Conservation (phyloP, 257 asterid species). For the Echites panduratus region DNA sequence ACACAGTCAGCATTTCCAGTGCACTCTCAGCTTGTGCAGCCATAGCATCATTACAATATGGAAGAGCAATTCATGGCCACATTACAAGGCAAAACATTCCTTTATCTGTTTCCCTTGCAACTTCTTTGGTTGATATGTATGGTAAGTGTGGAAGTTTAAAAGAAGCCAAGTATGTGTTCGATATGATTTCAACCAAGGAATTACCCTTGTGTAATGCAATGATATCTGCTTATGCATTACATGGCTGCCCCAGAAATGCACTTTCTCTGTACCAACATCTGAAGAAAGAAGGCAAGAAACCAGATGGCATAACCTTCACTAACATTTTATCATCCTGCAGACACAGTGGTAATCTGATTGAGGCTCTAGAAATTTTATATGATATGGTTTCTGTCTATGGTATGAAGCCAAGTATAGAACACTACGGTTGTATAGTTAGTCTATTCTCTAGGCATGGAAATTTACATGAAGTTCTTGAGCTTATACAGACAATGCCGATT, state of each 20-base stretch:
- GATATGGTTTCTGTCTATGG: conserved; percentile 21
- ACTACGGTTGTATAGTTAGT: conserved; percentile 23
- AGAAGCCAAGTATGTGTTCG: conserved; percentile 16
- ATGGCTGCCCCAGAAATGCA: conserved; percentile 24
- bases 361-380: conserved; percentile 10
- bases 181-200: conserved; percentile 13
- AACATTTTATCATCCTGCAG: conserved; percentile 27
- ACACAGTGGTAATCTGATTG: conserved; percentile 19
- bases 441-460: conserved; percentile 27
- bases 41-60: conserved; percentile 16
- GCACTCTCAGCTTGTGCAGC: conserved; percentile 25
- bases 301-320: conserved; percentile 28
- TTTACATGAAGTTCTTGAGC: conserved; percentile 13
- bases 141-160: conserved; percentile 25
- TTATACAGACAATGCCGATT: conserved; percentile 22
- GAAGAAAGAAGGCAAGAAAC: conserved; percentile 14
- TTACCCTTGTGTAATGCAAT: conserved; percentile 25
- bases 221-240: conserved; percentile 29
- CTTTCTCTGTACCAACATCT: conserved; percentile 16
- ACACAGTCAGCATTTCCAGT: conserved; percentile 18
- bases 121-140: conserved; percentile 29
- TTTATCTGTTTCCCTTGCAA: conserved; percentile 20
- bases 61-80: conserved; percentile 29
- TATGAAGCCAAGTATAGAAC: conserved; percentile 24
- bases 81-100: conserved; percentile 16